phyloP scores from a whole-genome alignment of 169 alveolate genomes.

The Cryptosporidium canis region DNA sequence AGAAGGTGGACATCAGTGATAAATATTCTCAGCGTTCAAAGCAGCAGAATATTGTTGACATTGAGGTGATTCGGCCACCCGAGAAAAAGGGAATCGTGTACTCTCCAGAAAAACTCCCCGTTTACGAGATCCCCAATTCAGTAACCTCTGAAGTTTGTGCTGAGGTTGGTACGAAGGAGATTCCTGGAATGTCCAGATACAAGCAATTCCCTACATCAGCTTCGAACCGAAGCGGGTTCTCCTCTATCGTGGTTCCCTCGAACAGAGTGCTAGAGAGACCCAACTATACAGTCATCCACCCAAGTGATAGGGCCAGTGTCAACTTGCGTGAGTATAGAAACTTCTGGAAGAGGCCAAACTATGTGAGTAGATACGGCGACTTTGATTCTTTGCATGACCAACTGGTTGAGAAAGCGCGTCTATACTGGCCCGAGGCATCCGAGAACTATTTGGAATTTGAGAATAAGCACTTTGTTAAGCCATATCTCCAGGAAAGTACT shows the following conservation, averaged over 20 bases:
- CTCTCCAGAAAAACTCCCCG: conserved; percentile 48
- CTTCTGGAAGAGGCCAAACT: conserved; percentile 53
- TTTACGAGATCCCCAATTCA: conserved; percentile 60
- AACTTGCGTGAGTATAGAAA: conserved; percentile 22
- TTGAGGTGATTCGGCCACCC: conserved; percentile 17
- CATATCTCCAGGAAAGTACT: neutral
- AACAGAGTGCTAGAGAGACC: neutral
- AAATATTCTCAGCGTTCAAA: neutral
- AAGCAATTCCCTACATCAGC: neutral
- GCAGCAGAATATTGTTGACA: conserved; percentile 3
- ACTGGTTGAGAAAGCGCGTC: neutral
- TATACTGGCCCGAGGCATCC: conserved; percentile 37
- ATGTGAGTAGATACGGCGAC: conserved; percentile 15
- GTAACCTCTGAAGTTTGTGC: conserved; percentile 51
- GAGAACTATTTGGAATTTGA: conserved; percentile 1
- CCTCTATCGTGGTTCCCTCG: conserved; percentile 51
- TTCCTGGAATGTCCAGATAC: conserved; percentile 50
- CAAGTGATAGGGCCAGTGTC: conserved; percentile 34
- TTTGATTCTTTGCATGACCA: neutral
- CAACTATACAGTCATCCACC: conserved; percentile 18
- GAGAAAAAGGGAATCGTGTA: neutral
- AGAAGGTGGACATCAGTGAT: neutral
- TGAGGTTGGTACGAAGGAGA: conserved; percentile 58
- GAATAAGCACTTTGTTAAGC: neutral
- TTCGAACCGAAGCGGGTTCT: neutral